These are phyloP conservation scores for Termitomyces sp. DNA, from an alignment of 768 basidiomycete species.

Conservation along the genomic window DNA sequence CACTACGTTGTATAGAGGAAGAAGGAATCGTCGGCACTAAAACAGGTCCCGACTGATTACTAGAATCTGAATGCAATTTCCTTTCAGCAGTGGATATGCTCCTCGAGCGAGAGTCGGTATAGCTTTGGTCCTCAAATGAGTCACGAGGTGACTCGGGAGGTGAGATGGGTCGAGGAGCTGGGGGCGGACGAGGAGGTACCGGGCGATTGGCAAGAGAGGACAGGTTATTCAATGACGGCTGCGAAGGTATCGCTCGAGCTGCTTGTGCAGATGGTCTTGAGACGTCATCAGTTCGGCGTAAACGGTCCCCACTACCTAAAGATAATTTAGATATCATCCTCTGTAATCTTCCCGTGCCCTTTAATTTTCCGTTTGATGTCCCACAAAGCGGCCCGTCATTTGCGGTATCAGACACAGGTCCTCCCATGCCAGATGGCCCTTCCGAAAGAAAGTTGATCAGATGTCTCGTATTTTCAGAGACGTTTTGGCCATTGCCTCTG, in stretches of 20 bases:
- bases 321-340: slow-evolving; percentile 82
- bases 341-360: slow-evolving; percentile 61
- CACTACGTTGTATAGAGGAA: slow-evolving; percentile 2
- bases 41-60: neutral
- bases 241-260: slow-evolving; percentile 20
- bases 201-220: slow-evolving; percentile 56
- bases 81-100: slow-evolving; percentile 26
- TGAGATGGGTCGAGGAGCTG: slow-evolving; percentile 41
- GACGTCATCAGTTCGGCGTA: slow-evolving; percentile 21
- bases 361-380: slow-evolving; percentile 39
- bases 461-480: slow-evolving; percentile 47
- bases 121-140: slow-evolving; percentile 34
- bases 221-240: slow-evolving; percentile 37
- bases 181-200: slow-evolving; percentile 57
- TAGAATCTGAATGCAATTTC: slow-evolving; percentile 14
- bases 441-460: slow-evolving; percentile 55
- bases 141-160: slow-evolving; percentile 48
- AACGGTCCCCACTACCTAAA: slow-evolving; percentile 41
- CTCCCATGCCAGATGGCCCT: slow-evolving; percentile 55
- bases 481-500: slow-evolving; percentile 22
- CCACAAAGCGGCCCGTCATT: slow-evolving; percentile 23
- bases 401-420: slow-evolving; percentile 49
- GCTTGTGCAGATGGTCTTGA: slow-evolving; percentile 12
- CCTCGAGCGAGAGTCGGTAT: slow-evolving; percentile 22
- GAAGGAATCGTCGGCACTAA: neutral